Evolutionary conservation across 352 stramenopile genomes (phyloP).

Genomic region (Phytophthora sp.): DNA sequence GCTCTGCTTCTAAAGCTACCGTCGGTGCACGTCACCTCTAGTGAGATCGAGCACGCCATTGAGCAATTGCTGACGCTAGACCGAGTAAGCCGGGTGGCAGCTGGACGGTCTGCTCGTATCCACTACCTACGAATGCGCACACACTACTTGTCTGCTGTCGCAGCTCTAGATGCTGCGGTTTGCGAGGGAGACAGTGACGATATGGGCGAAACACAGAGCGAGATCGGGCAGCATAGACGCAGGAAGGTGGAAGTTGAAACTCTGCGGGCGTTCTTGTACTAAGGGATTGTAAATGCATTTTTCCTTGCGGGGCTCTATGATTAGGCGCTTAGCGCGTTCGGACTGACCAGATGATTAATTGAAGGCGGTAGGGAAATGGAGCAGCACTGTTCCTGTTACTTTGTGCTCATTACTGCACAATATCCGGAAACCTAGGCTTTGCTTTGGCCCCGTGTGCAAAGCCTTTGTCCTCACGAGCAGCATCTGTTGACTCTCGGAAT

Average conservation of each 20-base stretch:
- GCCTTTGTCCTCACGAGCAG: too few relatives aligned
- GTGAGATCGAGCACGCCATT: slow-evolving; percentile 62
- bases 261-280: slow-evolving; percentile 71
- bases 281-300: neutral
- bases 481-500: too few relatives aligned
- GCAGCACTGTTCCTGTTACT: too few relatives aligned
- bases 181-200: slow-evolving; percentile 71
- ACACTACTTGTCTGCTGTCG: slow-evolving; percentile 69
- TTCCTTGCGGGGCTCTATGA: too few relatives aligned
- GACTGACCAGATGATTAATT: too few relatives aligned
- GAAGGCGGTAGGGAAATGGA: too few relatives aligned
- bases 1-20: slow-evolving; percentile 41
- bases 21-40: slow-evolving; percentile 52
- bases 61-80: slow-evolving; percentile 53
- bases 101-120: slow-evolving; percentile 54
- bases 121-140: slow-evolving; percentile 71
- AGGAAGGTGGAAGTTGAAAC: slow-evolving; percentile 64
- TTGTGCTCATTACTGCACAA: too few relatives aligned
- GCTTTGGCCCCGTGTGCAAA: too few relatives aligned
- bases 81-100: slow-evolving; percentile 58
- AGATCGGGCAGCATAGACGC: slow-evolving; percentile 63
- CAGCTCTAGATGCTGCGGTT: slow-evolving; percentile 64
- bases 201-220: slow-evolving; percentile 47
- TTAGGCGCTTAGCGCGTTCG: too few relatives aligned
- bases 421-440: too few relatives aligned